Base-by-base conservation (phyloP, 108 stramenopile species). In the Skeletonema marinoi region DNA sequence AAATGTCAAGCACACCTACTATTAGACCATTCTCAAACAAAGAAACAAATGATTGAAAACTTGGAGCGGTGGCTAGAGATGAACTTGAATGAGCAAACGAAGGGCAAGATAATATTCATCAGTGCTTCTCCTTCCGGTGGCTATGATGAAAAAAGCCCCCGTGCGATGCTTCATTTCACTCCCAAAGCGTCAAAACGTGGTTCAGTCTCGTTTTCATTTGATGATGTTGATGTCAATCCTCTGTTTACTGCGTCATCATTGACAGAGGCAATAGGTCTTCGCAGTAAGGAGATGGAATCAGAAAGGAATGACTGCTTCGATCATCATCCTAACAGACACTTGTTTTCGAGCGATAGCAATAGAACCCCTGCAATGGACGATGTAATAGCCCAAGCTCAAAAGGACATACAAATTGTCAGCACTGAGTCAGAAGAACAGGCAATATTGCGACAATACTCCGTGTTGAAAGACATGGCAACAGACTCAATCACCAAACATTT, bases 401-500 rank as follows among this genome's bases (percentile, higher is more conserved):
- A 29, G 29, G 19, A 21, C 6, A 56, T 56, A 56, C 54, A 56
- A 56, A 21, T 56, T 9, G 65, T 78, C 33, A 46, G 31, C 44
- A 83, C 82, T 13, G 71, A 71, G 19, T 83, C 82, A 1, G 82
- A 83, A 65, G 82, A 83, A 71, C 56, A 60, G 29, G 68, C 48
- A 51, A 70, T 83, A 44, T 78, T 83, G 29, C 68, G 74, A 60
- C 33, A 61, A 7, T 78, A 83, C 70, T 74, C 67, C 0, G 42
- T 74, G 9, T 74, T 39, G 30, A 83, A 74, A 50, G 82, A 68
- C 6, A 66, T 71, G 9, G 82, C 82, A 25, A 83, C 71, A 36
- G 73, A 70, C 60, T 46, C 71, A 78, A 77, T 83, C n/a, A 66
- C 72, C 68, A 83, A 74, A 41, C 59, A 70, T 35, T 68, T 83